Percentiles rank a stretch among this genome's conserved stretches.
These are phyloP conservation scores for Trametes villosa DNA, from an alignment of 768 basidiomycete species.

Conservation along the genomic window DNA sequence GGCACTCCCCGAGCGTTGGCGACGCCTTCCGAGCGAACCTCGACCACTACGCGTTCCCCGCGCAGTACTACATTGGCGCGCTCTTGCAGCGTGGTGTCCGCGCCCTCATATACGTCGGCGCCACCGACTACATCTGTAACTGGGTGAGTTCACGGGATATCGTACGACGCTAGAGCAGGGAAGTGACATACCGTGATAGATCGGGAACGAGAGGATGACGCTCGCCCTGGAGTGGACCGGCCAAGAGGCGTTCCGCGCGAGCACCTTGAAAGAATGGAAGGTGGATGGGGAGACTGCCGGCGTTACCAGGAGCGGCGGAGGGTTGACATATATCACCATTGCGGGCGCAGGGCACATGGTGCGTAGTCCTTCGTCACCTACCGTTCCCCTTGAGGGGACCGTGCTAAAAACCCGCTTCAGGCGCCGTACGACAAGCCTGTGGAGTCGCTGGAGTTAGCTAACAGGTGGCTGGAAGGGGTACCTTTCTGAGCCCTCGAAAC, in stretches of 20 bases:
- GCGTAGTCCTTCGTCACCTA: neutral
- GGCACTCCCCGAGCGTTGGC: conserved; percentile 48
- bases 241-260: conserved; percentile 46
- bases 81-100: conserved; percentile 57
- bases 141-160: no score
- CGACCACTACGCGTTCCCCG: conserved; percentile 42
- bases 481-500: conserved; percentile 9
- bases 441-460: conserved; percentile 53
- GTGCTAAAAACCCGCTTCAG: conserved; percentile 29
- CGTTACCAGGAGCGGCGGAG: conserved; percentile 53
- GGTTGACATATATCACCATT: conserved; percentile 66
- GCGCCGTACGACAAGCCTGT: conserved; percentile 68
- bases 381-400: no score
- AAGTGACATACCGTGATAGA: no score
- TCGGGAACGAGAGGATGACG: conserved; percentile 68
- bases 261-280: conserved; percentile 55
- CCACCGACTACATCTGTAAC: conserved; percentile 62
- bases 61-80: conserved; percentile 49
- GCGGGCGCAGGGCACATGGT: conserved; percentile 80
- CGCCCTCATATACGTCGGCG: conserved; percentile 60
- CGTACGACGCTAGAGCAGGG: no score
- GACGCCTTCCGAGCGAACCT: conserved; percentile 49
- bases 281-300: conserved; percentile 59
- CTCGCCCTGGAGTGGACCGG: conserved; percentile 64
- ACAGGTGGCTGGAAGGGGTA: conserved; percentile 48